These are phyloP conservation scores for Colletotrichum chlorophyti DNA, from an alignment of 2,329 filamentous ascomycete genomes.

Conservation along the genomic window DNA sequence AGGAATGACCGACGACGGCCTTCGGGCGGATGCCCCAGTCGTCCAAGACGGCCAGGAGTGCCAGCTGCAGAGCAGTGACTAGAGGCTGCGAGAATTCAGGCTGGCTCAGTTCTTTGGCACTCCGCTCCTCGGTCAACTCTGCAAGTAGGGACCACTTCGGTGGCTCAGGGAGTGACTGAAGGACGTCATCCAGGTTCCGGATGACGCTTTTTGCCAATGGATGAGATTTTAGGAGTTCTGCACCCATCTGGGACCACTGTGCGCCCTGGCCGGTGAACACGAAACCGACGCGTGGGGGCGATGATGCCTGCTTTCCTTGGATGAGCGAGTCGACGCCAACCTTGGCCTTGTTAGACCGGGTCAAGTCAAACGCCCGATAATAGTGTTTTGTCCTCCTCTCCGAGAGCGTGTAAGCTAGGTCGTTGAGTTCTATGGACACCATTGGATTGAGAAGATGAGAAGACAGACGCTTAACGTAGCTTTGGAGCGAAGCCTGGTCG, in stretches of 20 bases:
- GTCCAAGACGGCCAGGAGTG: slow-evolving; percentile 36
- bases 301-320: slow-evolving; percentile 5
- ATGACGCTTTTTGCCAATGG: slow-evolving; percentile 20
- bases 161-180: slow-evolving; percentile 13
- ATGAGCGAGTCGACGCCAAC: background rate
- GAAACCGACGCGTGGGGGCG: background rate
- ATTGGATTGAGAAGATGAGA: slow-evolving; percentile 30
- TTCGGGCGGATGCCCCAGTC: slow-evolving; percentile 4
- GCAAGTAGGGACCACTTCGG: slow-evolving; percentile 31
- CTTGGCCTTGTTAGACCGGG: background rate
- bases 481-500: background rate
- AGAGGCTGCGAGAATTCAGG: slow-evolving; percentile 46
- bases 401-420: slow-evolving; percentile 38
- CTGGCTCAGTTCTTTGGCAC: slow-evolving; percentile 9
- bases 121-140: slow-evolving; percentile 30
- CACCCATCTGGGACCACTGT: slow-evolving; percentile 37
- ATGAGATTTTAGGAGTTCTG: slow-evolving; percentile 24
- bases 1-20: slow-evolving; percentile 29
- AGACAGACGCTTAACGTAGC: background rate
- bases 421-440: slow-evolving; percentile 30
- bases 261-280: slow-evolving; percentile 42
- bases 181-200: slow-evolving; percentile 29
- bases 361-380: slow-evolving; percentile 33
- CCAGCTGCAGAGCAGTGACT: slow-evolving; percentile 44
- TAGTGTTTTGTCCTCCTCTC: slow-evolving; percentile 31